Evolutionary conservation across 768 basidiomycete genomes (phyloP).

Genomic region (Candolleomyces efflorescens): DNA sequence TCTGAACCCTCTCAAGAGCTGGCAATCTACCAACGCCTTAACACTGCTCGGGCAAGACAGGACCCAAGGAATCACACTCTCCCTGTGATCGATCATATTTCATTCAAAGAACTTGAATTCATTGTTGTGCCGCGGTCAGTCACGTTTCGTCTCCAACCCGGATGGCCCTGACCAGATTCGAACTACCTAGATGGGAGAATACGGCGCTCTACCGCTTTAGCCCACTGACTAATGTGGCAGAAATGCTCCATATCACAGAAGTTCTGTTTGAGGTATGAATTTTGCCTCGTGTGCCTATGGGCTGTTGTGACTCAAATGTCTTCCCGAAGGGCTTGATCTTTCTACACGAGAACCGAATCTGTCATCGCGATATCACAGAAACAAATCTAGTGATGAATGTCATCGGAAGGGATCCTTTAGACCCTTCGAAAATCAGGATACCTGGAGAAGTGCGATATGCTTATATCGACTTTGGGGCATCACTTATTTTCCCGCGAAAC

Average conservation of each 20-base stretch:
- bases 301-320: neutral
- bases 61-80: conserved; percentile 14
- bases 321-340: neutral
- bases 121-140: conserved; percentile 14
- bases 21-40: neutral
- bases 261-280: neutral
- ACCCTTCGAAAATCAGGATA: neutral
- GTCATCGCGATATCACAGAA: neutral
- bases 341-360: conserved; percentile 4
- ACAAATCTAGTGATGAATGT: neutral
- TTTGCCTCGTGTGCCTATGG: too few relatives aligned
- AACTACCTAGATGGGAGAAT: conserved; percentile 11
- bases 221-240: neutral
- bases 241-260: neutral
- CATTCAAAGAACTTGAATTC: conserved; percentile 8
- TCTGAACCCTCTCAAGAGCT: neutral
- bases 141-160: neutral
- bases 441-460: conserved; percentile 4
- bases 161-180: neutral
- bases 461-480: conserved; percentile 13
- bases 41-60: neutral
- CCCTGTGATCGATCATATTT: conserved; percentile 11
- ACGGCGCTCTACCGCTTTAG: neutral
- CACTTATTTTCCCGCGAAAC: conserved; percentile 7
- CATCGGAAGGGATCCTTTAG: neutral